phyloP scores from a whole-genome alignment of 352 stramenopile species.

The Elongisporangium undulatum region DNA sequence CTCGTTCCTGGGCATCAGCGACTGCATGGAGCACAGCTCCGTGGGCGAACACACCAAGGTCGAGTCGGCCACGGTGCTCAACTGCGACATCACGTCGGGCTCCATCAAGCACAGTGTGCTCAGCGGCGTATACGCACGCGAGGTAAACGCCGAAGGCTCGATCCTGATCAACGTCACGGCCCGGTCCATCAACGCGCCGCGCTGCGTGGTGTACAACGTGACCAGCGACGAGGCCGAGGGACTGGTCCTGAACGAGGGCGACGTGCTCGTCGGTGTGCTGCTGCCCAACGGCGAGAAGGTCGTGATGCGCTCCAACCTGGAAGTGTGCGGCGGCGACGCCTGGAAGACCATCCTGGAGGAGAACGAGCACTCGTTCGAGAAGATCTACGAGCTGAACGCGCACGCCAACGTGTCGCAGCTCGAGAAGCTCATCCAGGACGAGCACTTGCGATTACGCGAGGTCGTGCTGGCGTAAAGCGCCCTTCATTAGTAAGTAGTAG shows the following conservation, averaged over 20 bases:
- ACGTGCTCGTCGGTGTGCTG: slow-evolving; percentile 94
- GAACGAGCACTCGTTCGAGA: slow-evolving; percentile 95
- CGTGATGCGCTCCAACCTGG: slow-evolving; percentile 89
- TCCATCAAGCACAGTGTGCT: slow-evolving; percentile 83
- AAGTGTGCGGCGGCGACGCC: slow-evolving; percentile 91
- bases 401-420: slow-evolving; percentile 82
- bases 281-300: slow-evolving; percentile 90
- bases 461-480: slow-evolving; percentile 53
- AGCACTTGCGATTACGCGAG: slow-evolving; percentile 76
- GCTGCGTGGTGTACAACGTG: slow-evolving; percentile 97
- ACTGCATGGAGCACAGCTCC: slow-evolving; percentile 73
- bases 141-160: slow-evolving; percentile 92
- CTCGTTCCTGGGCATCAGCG: slow-evolving; percentile 74
- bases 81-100: slow-evolving; percentile 68
- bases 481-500: slow-evolving; percentile 20
- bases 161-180: slow-evolving; percentile 98
- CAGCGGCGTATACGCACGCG: slow-evolving; percentile 83
- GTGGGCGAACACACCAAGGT: slow-evolving; percentile 53
- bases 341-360: slow-evolving; percentile 93
- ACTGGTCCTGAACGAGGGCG: slow-evolving; percentile 90
- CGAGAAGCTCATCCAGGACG: slow-evolving; percentile 80
- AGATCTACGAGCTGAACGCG: slow-evolving; percentile 93
- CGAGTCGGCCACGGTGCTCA: slow-evolving; percentile 69
- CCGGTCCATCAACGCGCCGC: slow-evolving; percentile 92
- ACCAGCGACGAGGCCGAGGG: slow-evolving; percentile 88